Conservation (phyloP, 495 filamentous ascomycete species). For the Penicillium roqueforti region DNA sequence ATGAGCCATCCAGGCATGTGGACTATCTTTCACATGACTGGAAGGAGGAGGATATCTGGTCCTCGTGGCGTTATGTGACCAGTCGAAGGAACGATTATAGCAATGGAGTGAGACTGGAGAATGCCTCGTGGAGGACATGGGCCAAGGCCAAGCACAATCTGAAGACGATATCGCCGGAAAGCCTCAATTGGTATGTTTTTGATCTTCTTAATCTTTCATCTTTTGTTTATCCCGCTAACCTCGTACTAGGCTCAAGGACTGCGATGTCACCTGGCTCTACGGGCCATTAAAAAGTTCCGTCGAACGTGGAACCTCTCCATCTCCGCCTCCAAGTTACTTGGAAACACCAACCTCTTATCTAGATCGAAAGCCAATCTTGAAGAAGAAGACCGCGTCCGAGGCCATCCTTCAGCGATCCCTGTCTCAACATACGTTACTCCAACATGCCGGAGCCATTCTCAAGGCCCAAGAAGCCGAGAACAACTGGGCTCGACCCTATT, state of each 20-base stretch:
- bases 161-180: constrained; percentile 82
- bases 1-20: constrained; percentile 83
- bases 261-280: constrained; percentile 97
- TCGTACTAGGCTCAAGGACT: constrained; percentile 82
- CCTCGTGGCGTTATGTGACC: constrained; percentile 91
- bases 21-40: constrained; percentile 96
- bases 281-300: constrained; percentile 78
- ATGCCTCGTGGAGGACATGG: constrained; percentile 99
- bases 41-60: constrained; percentile 97
- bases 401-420: constrained; percentile 88
- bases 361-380: constrained; percentile 88
- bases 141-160: constrained; percentile 81
- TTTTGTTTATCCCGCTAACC: constrained; percentile 1
- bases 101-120: constrained; percentile 81
- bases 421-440: constrained; percentile 84
- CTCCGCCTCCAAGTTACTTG: constrained; percentile 55
- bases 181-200: constrained; percentile 73
- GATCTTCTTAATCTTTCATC: constrained; percentile 9
- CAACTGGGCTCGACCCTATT: constrained; percentile 39
- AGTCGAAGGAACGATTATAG: constrained; percentile 70
- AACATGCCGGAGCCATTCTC: constrained; percentile 88
- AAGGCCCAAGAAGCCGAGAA: constrained; percentile 77
- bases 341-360: constrained; percentile 80
- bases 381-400: constrained; percentile 95
- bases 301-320: constrained; percentile 35